Conservation (phyloP, 2,329 filamentous ascomycete genomes). For the Colletotrichum nymphaeae region DNA sequence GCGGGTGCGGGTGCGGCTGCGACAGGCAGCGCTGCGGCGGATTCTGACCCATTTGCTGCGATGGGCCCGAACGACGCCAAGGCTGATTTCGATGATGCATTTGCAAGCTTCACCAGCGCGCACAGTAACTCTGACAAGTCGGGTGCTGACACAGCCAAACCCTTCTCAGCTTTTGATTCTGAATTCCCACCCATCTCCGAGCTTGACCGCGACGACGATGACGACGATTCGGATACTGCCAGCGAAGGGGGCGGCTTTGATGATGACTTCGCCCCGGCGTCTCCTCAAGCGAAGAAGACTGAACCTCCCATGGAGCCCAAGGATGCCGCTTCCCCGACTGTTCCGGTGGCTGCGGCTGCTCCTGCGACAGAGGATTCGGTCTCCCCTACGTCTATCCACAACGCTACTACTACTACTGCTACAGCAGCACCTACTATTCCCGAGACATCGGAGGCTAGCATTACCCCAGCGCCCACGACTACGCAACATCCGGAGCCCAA, state of each 20-base stretch:
- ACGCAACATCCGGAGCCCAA: slow-evolving; percentile 38
- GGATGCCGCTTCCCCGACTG: slow-evolving; percentile 27
- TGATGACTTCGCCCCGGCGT: slow-evolving; percentile 85
- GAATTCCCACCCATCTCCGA: slow-evolving; percentile 97
- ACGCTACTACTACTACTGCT: slow-evolving; percentile 29
- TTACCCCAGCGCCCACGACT: slow-evolving; percentile 40
- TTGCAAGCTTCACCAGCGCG: slow-evolving; percentile 76
- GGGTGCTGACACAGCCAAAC: slow-evolving; percentile 54
- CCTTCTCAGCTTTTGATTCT: slow-evolving; percentile 68
- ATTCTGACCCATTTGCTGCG: slow-evolving; percentile 63
- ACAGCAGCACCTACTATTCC: slow-evolving; percentile 46
- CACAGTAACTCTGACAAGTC: slow-evolving; percentile 61
- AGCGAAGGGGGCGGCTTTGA: slow-evolving; percentile 88
- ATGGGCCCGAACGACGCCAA: slow-evolving; percentile 72
- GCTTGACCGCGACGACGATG: slow-evolving; percentile 73
- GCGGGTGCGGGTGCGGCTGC: slow-evolving; percentile 21
- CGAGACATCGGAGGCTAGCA: background rate
- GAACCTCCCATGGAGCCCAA: slow-evolving; percentile 37
- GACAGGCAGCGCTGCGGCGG: slow-evolving; percentile 3
- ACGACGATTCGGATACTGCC: slow-evolving; percentile 85
- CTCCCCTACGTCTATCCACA: slow-evolving; percentile 7
- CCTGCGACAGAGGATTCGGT: background rate
- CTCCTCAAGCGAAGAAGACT: slow-evolving; percentile 53
- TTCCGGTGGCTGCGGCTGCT: slow-evolving; percentile 46
- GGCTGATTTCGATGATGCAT: slow-evolving; percentile 87